A percentile compares a stretch with the other conserved stretches of the same genome.
phyloP scores from a whole-genome alignment of 2,329 filamentous ascomycete species.

The Furcasterigmium sp. region DNA sequence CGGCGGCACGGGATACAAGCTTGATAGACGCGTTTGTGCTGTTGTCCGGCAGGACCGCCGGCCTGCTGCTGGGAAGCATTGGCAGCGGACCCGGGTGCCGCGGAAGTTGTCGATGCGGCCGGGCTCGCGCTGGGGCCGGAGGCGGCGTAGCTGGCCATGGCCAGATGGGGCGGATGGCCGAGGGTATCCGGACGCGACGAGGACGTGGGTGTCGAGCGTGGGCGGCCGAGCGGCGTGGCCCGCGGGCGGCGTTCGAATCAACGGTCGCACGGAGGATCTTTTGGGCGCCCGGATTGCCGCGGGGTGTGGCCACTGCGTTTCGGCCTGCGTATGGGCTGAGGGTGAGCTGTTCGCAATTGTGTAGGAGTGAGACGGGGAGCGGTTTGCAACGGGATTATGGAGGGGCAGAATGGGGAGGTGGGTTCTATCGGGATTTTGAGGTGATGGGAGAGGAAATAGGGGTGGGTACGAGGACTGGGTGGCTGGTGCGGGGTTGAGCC shows the following conservation, averaged over 20 bases:
- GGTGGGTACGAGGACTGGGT: constrained; percentile 2
- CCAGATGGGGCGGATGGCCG: constrained; percentile 6
- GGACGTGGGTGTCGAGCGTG: not conserved
- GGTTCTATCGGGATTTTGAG: constrained; percentile 6
- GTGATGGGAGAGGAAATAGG: constrained; percentile 8
- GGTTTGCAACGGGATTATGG: constrained; percentile 25
- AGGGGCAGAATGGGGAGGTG: constrained; percentile 7
- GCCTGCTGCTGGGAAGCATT: constrained; percentile 3
- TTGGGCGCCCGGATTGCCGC: not conserved
- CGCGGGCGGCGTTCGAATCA: not conserved
- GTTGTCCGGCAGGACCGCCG: constrained; percentile 16
- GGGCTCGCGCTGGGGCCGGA: constrained; percentile 9
- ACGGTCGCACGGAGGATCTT: too few relatives aligned
- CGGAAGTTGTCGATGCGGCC: constrained; percentile 10
- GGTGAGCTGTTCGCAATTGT: not conserved
- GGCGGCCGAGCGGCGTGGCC: not conserved
- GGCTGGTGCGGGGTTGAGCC: too few relatives aligned
- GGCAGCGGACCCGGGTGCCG: constrained; percentile 3
- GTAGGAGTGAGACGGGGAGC: constrained; percentile 14
- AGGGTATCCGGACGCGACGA: not conserved
- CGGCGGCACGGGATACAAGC: constrained; percentile 58
- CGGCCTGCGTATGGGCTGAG: not conserved
- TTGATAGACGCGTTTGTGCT: constrained; percentile 59
- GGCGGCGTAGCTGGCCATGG: constrained; percentile 19
- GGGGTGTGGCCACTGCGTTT: not conserved